Percentiles rank a stretch among this genome's conserved stretches.
Conservation (phyloP, 495 filamentous ascomycete genomes). For the Tricharina praecox region DNA sequence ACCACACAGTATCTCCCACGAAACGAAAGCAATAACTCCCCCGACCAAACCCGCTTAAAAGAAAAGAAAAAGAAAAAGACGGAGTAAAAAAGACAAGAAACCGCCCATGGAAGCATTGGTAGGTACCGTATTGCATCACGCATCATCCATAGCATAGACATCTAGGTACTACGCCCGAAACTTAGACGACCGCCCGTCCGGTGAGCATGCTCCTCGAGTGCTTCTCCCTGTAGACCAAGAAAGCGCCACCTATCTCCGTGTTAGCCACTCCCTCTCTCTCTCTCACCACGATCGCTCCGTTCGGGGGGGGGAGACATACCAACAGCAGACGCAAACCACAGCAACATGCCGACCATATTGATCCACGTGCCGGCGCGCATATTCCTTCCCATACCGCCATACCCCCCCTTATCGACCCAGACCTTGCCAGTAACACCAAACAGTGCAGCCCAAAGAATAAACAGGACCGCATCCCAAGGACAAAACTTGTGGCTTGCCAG, state of each 20-base stretch:
- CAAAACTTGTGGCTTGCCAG: constrained; percentile 35
- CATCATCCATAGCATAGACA: too few relatives aligned
- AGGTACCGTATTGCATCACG: too few relatives aligned
- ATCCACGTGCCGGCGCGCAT: constrained; percentile 57
- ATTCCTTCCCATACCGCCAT: too few relatives aligned
- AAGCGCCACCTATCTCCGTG: constrained; percentile 9
- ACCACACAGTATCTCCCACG: too few relatives aligned
- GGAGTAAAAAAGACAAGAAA: neutral
- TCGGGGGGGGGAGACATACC: constrained; percentile 9
- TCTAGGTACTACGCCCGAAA: too few relatives aligned
- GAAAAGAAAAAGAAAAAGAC: neutral
- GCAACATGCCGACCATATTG: constrained; percentile 42
- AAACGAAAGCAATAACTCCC: too few relatives aligned
- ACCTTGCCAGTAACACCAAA: constrained; percentile 51
- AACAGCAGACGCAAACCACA: constrained; percentile 39
- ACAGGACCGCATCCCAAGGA: constrained; percentile 41
- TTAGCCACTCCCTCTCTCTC: neutral
- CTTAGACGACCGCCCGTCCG: constrained; percentile 15
- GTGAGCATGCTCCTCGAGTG: constrained; percentile 13
- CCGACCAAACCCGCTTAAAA: neutral
- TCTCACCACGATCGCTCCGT: neutral
- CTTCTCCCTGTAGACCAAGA: constrained; percentile 18
- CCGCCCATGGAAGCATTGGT: too few relatives aligned
- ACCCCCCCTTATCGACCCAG: too few relatives aligned
- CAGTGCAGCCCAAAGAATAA: constrained; percentile 43